Evolutionary conservation across 1,284 basidiomycete species (phyloP).

Genomic region (Trametes hirsuta): DNA sequence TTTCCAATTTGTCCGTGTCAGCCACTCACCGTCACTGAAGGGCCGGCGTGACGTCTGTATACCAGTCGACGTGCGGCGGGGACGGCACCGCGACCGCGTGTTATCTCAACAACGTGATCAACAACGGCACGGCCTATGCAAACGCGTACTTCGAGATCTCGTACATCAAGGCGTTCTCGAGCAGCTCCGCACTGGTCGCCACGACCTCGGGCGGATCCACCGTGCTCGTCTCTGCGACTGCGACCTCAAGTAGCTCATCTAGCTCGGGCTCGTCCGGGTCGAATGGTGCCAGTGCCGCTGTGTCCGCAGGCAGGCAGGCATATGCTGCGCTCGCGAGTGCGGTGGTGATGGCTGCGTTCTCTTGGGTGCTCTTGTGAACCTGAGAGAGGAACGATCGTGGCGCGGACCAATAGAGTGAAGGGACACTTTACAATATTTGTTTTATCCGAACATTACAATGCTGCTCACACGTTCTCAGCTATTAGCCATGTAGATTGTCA

Average conservation of each 20-base stretch:
- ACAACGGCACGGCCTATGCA: slow-evolving; percentile 50
- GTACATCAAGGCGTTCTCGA: slow-evolving; percentile 49
- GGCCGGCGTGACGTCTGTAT: slow-evolving; percentile 49
- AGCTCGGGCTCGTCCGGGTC: background rate
- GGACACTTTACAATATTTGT: background rate
- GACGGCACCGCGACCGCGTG: slow-evolving; percentile 33
- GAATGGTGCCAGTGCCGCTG: background rate
- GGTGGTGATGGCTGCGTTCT: slow-evolving; percentile 12
- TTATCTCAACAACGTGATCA: slow-evolving; percentile 58
- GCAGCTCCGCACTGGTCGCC: slow-evolving; percentile 24
- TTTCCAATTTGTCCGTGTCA: background rate
- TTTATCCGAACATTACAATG: background rate
- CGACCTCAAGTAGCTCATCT: background rate
- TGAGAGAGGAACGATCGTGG: background rate
- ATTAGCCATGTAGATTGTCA: no score
- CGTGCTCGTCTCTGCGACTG: slow-evolving; percentile 21
- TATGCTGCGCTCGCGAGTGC: slow-evolving; percentile 12
- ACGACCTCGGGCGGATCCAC: slow-evolving; percentile 17
- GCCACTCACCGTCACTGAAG: slow-evolving; percentile 27
- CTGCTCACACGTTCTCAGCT: no score
- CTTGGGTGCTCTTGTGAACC: slow-evolving; percentile 11
- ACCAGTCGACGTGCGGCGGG: slow-evolving; percentile 43
- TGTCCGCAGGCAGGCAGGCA: background rate
- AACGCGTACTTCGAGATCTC: slow-evolving; percentile 56
- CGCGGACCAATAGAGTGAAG: background rate